Conservation (phyloP, 108 stramenopile species). For the Nitzschia palea region DNA sequence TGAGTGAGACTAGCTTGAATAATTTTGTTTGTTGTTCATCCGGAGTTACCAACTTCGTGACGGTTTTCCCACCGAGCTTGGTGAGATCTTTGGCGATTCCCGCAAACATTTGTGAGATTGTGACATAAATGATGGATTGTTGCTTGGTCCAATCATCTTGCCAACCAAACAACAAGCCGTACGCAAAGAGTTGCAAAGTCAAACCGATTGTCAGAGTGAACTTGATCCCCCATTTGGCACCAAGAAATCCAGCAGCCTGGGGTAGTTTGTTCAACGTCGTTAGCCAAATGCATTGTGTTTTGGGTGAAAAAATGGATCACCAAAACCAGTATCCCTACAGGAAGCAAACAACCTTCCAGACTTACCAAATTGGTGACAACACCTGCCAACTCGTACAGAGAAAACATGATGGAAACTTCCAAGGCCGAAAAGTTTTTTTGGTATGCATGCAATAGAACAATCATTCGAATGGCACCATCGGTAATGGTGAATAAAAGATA, state of each 20-base stretch:
- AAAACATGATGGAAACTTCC: constrained; percentile 93
- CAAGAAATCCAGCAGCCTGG: constrained; percentile 80
- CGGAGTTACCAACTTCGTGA: constrained; percentile 91
- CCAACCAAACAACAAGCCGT: constrained; percentile 80
- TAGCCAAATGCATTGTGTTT: neutral
- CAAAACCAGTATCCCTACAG: too few species aligned
- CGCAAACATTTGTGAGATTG: constrained; percentile 91
- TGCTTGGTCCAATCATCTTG: constrained; percentile 67
- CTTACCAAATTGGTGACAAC: constrained; percentile 88
- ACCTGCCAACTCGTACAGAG: constrained; percentile 92
- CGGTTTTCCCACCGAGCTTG: constrained; percentile 93
- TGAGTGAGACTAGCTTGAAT: constrained; percentile 83
- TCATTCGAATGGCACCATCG: constrained; percentile 94
- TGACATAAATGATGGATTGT: constrained; percentile 82
- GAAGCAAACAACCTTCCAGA: too few species aligned
- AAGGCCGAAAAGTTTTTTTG: constrained; percentile 88
- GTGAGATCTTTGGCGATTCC: constrained; percentile 94
- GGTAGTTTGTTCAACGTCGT: too few species aligned
- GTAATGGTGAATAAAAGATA: constrained; percentile 94
- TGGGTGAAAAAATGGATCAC: too few species aligned
- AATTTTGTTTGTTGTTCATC: constrained; percentile 85
- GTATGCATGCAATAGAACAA: constrained; percentile 92
- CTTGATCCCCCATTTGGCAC: constrained; percentile 85
- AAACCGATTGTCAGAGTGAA: constrained; percentile 80
- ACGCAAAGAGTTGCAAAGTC: constrained; percentile 68